phyloP scores from a whole-genome alignment of 257 asterid species.

The Fraxinus quadrangulata region DNA sequence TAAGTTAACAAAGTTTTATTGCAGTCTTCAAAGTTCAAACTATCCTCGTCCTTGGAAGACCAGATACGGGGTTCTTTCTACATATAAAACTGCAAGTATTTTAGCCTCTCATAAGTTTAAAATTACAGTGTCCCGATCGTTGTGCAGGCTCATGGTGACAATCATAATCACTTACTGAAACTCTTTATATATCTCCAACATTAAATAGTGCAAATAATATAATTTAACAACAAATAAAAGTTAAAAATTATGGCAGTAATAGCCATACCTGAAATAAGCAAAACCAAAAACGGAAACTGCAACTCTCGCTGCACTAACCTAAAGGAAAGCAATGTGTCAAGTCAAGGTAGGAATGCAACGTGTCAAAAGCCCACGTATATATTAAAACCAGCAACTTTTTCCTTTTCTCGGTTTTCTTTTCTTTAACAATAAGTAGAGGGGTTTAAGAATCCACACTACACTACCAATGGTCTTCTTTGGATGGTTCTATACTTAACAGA shows the following conservation, averaged over 20 bases:
- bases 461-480: constrained; percentile 3
- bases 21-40: not conserved
- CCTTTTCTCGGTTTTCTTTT: constrained; percentile 15
- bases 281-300: constrained; percentile 84
- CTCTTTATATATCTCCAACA: not conserved
- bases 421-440: constrained; percentile 13
- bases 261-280: constrained; percentile 90
- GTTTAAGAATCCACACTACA: constrained; percentile 9
- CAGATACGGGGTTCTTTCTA: not conserved
- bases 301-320: constrained; percentile 81
- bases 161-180: not conserved
- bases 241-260: constrained; percentile 13
- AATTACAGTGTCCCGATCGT: not conserved
- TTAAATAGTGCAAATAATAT: constrained; percentile 11
- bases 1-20: not conserved
- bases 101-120: not conserved
- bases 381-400: constrained; percentile 14
- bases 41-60: not conserved
- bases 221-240: constrained; percentile 9
- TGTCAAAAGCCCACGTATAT: constrained; percentile 19
- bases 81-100: not conserved
- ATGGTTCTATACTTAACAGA: constrained; percentile 1
- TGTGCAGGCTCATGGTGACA: not conserved
- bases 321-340: constrained; percentile 31
- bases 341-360: constrained; percentile 11